A percentile compares a stretch with the other conserved stretches of the same genome.
Evolutionary conservation across 2,329 filamentous ascomycete genomes (phyloP).

Genomic region (Epichloe amarillans): DNA sequence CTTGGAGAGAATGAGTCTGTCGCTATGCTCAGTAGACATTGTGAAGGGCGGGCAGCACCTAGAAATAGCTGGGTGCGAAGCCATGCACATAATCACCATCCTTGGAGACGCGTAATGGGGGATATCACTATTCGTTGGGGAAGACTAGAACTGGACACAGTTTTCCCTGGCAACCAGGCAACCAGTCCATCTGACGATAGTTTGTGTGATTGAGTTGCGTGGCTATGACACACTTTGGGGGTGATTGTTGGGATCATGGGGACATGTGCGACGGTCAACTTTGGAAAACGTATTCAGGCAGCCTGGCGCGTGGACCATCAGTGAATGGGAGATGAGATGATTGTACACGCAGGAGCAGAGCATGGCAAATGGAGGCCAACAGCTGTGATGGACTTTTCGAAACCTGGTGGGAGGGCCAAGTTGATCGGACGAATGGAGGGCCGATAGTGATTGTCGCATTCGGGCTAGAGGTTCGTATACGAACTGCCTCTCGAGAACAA

Average conservation of each 20-base stretch:
- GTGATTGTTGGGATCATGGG: background rate
- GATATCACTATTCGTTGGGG: background rate
- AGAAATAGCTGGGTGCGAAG: background rate
- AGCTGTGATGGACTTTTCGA: too few species aligned
- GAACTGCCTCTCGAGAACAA: constrained; percentile 31
- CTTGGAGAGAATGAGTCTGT: background rate
- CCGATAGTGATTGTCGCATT: too few species aligned
- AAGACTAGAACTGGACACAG: background rate
- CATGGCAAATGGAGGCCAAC: background rate
- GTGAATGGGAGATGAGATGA: background rate
- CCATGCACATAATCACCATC: background rate
- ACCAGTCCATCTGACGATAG: background rate
- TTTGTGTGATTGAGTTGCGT: background rate
- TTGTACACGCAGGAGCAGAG: background rate
- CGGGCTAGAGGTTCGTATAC: constrained; percentile 2
- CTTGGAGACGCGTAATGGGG: background rate
- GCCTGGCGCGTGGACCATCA: background rate
- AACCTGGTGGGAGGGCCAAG: too few species aligned
- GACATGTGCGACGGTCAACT: background rate
- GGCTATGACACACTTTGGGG: background rate
- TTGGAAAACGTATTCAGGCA: background rate
- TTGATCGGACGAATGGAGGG: too few species aligned
- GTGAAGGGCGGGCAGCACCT: background rate
- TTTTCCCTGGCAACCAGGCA: too few species aligned
- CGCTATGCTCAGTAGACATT: background rate